Percentiles rank a stretch among this genome's conserved stretches.
Evolutionary conservation across 495 filamentous ascomycete species (phyloP).

Genomic region (Lophium mytilinum): DNA sequence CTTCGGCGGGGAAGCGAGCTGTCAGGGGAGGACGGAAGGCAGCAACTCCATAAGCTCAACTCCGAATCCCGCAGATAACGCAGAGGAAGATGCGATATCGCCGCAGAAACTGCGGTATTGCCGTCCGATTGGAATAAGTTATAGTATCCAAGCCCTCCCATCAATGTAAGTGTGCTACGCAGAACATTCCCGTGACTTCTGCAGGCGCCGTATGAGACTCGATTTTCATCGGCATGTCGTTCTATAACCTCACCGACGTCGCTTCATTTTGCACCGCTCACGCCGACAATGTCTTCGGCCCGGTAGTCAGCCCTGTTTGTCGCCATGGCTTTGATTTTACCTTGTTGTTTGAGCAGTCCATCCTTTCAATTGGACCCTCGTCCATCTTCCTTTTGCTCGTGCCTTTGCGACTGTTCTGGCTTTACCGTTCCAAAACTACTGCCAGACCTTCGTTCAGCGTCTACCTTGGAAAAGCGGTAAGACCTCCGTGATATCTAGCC

Average conservation of each 20-base stretch:
- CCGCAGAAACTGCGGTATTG: no score
- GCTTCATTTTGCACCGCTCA: not conserved
- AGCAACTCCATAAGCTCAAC: no score
- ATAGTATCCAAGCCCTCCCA: no score
- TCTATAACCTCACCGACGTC: not conserved
- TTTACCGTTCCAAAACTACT: not conserved
- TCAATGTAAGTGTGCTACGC: no score
- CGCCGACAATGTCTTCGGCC: slow-evolving; percentile 1
- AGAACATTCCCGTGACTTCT: no score
- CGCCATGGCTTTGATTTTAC: slow-evolving; percentile 26
- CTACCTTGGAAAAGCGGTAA: slow-evolving; percentile 1
- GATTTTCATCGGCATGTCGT: not conserved
- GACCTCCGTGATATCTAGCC: not conserved
- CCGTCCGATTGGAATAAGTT: no score
- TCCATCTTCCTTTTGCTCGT: slow-evolving; percentile 2
- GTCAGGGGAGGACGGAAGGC: no score
- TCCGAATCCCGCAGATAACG: no score
- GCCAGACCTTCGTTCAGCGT: not conserved
- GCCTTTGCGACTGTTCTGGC: not conserved
- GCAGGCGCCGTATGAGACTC: no score
- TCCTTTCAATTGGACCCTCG: slow-evolving; percentile 47
- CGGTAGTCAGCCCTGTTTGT: slow-evolving; percentile 18
- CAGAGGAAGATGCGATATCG: no score
- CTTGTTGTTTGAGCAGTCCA: slow-evolving; percentile 32
- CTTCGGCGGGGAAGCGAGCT: no score